These are phyloP conservation scores for Russula sp. DNA, from an alignment of 768 basidiomycete genomes.

Conservation along the genomic window DNA sequence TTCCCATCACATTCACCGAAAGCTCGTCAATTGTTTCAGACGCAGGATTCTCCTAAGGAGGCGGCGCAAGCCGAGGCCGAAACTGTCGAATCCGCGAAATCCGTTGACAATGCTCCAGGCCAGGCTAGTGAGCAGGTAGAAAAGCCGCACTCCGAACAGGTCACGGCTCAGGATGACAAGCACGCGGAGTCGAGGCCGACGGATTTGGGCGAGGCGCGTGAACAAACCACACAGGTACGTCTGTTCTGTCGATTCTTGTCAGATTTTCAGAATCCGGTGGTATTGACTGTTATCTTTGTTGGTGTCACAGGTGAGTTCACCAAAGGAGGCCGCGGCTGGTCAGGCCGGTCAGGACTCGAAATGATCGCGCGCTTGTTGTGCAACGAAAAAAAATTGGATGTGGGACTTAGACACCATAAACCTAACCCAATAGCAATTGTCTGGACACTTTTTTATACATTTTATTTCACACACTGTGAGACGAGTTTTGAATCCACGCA, in stretches of 20 bases:
- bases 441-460: not conserved
- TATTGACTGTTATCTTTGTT: not conserved
- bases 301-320: not conserved
- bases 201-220: slow-evolving; percentile 20
- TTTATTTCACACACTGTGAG: not conserved
- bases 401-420: slow-evolving; percentile 3
- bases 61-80: slow-evolving; percentile 24
- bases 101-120: slow-evolving; percentile 20
- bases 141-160: slow-evolving; percentile 18
- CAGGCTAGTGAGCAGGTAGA: slow-evolving; percentile 24
- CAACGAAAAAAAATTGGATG: not conserved
- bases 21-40: slow-evolving; percentile 11
- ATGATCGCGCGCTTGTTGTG: not conserved
- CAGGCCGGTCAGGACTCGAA: not conserved
- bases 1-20: not conserved
- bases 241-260: not conserved
- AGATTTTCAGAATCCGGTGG: not conserved
- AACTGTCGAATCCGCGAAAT: slow-evolving; percentile 14
- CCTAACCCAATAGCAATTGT: not conserved
- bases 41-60: slow-evolving; percentile 23
- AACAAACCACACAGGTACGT: slow-evolving; percentile 16
- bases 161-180: slow-evolving; percentile 20
- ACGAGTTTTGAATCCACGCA: not conserved
- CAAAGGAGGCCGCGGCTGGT: not conserved
- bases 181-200: slow-evolving; percentile 17